phyloP scores from a whole-genome alignment of 352 stramenopile genomes.

The Pythium sukuiense region DNA sequence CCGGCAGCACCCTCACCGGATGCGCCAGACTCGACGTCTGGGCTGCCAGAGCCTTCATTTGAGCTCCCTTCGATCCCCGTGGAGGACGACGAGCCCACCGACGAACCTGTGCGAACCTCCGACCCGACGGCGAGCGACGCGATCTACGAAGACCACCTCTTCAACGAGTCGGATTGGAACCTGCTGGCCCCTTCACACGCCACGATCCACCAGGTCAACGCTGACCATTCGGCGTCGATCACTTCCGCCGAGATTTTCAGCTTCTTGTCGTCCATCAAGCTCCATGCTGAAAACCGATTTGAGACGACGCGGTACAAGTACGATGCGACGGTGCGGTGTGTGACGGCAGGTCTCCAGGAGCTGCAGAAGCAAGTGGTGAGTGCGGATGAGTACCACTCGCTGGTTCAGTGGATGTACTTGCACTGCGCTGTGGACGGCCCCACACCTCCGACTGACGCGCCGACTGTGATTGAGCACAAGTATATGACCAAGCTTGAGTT shows the following conservation, averaged over 20 bases:
- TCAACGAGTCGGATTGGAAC: slow-evolving; percentile 15
- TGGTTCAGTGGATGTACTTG: slow-evolving; percentile 36
- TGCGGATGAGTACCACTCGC: slow-evolving; percentile 17
- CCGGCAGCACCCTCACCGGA: not conserved
- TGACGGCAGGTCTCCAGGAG: slow-evolving; percentile 15
- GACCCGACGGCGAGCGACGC: not conserved
- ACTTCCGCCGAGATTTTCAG: slow-evolving; percentile 15
- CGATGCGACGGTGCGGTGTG: slow-evolving; percentile 15
- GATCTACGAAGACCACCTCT: not conserved
- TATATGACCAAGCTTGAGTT: slow-evolving; percentile 58
- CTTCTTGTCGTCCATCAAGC: slow-evolving; percentile 9
- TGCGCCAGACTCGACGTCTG: not conserved
- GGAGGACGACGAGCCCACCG: not conserved
- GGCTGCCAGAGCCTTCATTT: not conserved
- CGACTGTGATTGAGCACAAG: slow-evolving; percentile 17
- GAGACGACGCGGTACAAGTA: slow-evolving; percentile 15
- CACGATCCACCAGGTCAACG: slow-evolving; percentile 10
- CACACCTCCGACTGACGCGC: slow-evolving; percentile 3
- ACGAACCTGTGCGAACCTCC: not conserved
- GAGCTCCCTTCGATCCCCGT: not conserved
- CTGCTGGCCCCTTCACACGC: slow-evolving; percentile 7
- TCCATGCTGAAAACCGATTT: slow-evolving; percentile 6
- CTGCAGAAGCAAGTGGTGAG: slow-evolving; percentile 22
- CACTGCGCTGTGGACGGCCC: slow-evolving; percentile 31
- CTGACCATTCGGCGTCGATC: slow-evolving; percentile 8